Evolutionary conservation across 441 rosid genomes (phyloP), one percentile per base, ranked within the genome.

Genomic region (Populus hybrid): DNA sequence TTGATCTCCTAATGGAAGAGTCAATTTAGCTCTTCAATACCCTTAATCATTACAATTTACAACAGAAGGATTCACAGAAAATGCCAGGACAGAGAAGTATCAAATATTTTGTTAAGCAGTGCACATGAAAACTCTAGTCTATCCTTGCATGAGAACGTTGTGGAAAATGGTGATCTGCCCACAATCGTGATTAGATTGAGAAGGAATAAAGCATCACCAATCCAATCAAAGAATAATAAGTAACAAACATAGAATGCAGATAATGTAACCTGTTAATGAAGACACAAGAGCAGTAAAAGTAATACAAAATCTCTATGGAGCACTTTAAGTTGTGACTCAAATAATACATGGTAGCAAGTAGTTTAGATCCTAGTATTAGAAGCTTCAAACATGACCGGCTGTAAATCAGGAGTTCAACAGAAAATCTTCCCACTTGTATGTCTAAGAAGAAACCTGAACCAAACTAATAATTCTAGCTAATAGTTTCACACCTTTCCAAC

Each of bases 401-500:
- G 0, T 40, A 64, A 61, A 71, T 14, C 23, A 38, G 18, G 61
- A 78, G 18, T 53, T 59, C 31, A 36, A 61, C 59, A 68, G 36
- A 33, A 28, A 35, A 31, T 36, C 71, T 76, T 23, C 7, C 24
- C 66, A 20, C 12, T 33, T 6, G 7, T 14, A 29, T 10, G 23
- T 71, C 69, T 67, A 65, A 79, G 38, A 36, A 71, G 33, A 40
- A 68, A 42, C 64, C 36, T 36, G 36, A 67, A 74, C 26, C 33
- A 31, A 56, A 50, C 24, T 23, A 26, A 36, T 9, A 18, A 23
- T 10, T 18, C 7, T 42, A 70, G 18, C 56, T 21, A 66, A 71
- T 35, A 28, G 3, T 68, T 38, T 29, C 59, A 63, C 86, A 86
- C 98, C 96, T 93, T 95, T 23, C 98, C 94, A 26, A 90, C 88